Percentiles rank a stretch among this genome's conserved stretches.
These are phyloP conservation scores for Ganoderma meredithae DNA, from an alignment of 1,284 basidiomycete species.

Conservation along the genomic window DNA sequence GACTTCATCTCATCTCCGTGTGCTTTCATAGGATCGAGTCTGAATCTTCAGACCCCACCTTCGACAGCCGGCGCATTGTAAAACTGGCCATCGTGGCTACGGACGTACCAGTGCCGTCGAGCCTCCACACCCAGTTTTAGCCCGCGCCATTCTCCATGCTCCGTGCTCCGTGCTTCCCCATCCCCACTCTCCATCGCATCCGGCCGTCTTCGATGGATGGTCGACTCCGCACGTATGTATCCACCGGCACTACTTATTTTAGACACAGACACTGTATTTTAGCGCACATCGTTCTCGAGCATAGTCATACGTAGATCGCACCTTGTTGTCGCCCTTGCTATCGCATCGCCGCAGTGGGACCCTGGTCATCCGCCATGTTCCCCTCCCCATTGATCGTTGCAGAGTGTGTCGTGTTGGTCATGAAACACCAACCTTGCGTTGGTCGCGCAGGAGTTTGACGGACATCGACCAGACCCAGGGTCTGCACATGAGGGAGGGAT, in stretches of 20 bases:
- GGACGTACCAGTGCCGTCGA: constrained; percentile 42
- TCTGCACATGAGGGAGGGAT: neutral
- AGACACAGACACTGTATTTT: constrained; percentile 26
- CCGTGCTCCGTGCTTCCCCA: neutral
- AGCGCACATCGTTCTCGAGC: constrained; percentile 11
- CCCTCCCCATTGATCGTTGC: neutral
- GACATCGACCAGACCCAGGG: neutral
- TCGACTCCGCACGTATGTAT: constrained; percentile 3
- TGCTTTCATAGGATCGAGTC: constrained; percentile 53
- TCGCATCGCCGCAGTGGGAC: constrained; percentile 3
- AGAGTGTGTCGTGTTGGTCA: neutral
- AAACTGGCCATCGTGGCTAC: constrained; percentile 56
- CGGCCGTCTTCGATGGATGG: neutral
- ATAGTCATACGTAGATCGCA: constrained; percentile 9
- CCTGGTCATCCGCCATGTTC: neutral
- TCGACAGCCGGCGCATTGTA: constrained; percentile 59
- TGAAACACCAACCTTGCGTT: constrained; percentile 4
- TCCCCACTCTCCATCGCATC: neutral
- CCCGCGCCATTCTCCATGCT: neutral
- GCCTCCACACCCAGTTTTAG: neutral
- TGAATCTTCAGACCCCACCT: constrained; percentile 43
- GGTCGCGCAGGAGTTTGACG: neutral
- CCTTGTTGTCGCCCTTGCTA: constrained; percentile 11
- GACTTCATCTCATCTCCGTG: neutral
- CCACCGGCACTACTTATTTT: constrained; percentile 3